Evolutionary conservation across 169 alveolate species (phyloP).

Genomic region (Perkinsus marinus): DNA sequence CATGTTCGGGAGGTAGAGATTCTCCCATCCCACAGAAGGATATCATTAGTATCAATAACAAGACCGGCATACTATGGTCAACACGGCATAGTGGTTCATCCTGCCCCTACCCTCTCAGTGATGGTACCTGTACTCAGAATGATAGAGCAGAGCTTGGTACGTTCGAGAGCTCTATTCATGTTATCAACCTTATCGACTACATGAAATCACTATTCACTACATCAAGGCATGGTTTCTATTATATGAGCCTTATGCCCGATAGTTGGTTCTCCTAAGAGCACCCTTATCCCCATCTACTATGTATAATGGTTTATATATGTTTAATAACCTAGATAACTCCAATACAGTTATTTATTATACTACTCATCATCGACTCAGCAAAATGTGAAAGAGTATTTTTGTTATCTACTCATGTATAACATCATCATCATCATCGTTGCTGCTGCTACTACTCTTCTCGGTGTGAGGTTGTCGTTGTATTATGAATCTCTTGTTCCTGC

Average conservation of each 20-base stretch:
- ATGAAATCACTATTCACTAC: not conserved
- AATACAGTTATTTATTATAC: no score
- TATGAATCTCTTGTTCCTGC: no score
- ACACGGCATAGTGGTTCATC: not conserved
- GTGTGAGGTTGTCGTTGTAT: no score
- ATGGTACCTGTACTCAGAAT: not conserved
- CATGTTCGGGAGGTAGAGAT: not conserved
- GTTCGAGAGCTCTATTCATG: not conserved
- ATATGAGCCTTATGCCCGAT: not conserved
- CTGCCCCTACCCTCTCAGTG: not conserved
- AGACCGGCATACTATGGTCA: not conserved
- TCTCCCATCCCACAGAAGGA: not conserved
- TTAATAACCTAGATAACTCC: no score
- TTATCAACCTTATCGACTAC: not conserved
- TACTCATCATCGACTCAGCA: no score
- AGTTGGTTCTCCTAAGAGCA: not conserved
- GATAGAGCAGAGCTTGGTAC: not conserved
- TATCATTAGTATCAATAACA: not conserved
- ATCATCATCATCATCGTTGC: no score
- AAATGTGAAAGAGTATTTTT: no score
- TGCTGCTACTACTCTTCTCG: no score
- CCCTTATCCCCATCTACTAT: not conserved
- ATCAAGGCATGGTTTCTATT: not conserved
- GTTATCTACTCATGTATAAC: no score
- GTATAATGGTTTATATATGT: no score